These are phyloP conservation scores for Fusarium burgessii DNA, from an alignment of 2,329 filamentous ascomycete species.

Conservation along the genomic window DNA sequence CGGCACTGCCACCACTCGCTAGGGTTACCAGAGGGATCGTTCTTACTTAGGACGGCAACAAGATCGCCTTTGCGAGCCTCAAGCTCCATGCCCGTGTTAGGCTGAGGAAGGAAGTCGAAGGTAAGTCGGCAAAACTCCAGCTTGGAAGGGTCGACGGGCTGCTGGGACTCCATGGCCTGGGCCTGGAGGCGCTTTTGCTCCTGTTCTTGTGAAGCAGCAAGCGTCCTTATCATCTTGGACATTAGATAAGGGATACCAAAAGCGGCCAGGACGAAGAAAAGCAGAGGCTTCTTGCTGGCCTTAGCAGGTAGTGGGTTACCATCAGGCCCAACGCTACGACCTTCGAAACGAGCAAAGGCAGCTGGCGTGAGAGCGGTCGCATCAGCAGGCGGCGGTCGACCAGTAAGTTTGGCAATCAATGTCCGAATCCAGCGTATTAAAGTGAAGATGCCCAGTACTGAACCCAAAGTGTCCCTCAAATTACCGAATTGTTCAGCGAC, in stretches of 20 bases:
- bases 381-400: constrained; percentile 88
- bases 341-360: constrained; percentile 90
- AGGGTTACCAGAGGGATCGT: constrained; percentile 88
- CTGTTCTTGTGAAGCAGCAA: constrained; percentile 87
- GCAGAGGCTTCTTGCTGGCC: constrained; percentile 92
- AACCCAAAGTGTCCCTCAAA: constrained; percentile 91
- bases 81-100: constrained; percentile 79
- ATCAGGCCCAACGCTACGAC: constrained; percentile 69
- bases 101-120: constrained; percentile 92
- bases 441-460: constrained; percentile 94
- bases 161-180: constrained; percentile 62
- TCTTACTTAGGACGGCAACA: constrained; percentile 92
- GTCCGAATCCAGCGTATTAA: constrained; percentile 95
- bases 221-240: constrained; percentile 90
- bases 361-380: constrained; percentile 88
- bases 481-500: constrained; percentile 98
- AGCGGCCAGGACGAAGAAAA: constrained; percentile 94
- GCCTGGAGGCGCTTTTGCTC: constrained; percentile 72
- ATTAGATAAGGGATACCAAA: constrained; percentile 97
- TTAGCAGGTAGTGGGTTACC: constrained; percentile 74
- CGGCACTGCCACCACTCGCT: constrained; percentile 98
- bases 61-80: constrained; percentile 95
- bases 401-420: constrained; percentile 90
- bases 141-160: constrained; percentile 84
- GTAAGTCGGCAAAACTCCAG: constrained; percentile 96